Evolutionary conservation across 2,329 filamentous ascomycete species (phyloP).

Genomic region (Aspergillus calidoustus): DNA sequence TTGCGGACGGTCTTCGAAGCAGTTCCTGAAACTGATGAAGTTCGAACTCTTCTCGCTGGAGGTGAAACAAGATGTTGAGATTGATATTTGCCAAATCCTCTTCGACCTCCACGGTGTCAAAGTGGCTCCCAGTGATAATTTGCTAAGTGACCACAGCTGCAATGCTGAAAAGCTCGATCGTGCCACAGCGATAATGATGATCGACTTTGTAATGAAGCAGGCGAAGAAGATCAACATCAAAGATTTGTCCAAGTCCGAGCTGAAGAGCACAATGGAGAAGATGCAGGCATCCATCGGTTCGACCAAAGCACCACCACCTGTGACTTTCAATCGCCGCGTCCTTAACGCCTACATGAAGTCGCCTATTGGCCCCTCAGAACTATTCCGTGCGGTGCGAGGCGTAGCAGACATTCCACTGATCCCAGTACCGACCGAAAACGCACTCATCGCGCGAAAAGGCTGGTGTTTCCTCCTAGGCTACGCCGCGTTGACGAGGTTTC

Average conservation of each 20-base stretch:
- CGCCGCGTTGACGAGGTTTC: conserved; percentile 85
- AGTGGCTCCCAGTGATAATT: conserved; percentile 69
- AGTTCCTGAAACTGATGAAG: conserved; percentile 87
- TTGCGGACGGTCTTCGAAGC: conserved; percentile 83
- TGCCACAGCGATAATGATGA: conserved; percentile 76
- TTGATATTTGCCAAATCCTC: conserved; percentile 82
- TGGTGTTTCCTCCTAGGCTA: conserved; percentile 94
- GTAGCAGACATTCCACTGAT: conserved; percentile 74
- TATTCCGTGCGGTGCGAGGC: conserved; percentile 82
- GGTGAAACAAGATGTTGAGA: conserved; percentile 79
- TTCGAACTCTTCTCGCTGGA: conserved; percentile 78
- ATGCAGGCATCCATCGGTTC: conserved; percentile 84
- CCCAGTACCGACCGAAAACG: conserved; percentile 70
- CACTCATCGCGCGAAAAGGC: conserved; percentile 73
- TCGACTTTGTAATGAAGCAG: conserved; percentile 81
- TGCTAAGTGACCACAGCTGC: conserved; percentile 78
- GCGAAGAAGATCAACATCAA: conserved; percentile 85
- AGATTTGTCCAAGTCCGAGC: conserved; percentile 86
- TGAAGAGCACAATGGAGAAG: conserved; percentile 88
- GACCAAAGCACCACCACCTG: conserved; percentile 75
- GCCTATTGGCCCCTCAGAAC: conserved; percentile 77
- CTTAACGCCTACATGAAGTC: conserved; percentile 81
- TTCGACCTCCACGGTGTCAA: conserved; percentile 83
- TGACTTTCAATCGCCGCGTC: conserved; percentile 85
- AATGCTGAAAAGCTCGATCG: conserved; percentile 77